Evolutionary conservation across 1,139 yeast genomes (phyloP).

Genomic region (Ogataea hybrid): DNA sequence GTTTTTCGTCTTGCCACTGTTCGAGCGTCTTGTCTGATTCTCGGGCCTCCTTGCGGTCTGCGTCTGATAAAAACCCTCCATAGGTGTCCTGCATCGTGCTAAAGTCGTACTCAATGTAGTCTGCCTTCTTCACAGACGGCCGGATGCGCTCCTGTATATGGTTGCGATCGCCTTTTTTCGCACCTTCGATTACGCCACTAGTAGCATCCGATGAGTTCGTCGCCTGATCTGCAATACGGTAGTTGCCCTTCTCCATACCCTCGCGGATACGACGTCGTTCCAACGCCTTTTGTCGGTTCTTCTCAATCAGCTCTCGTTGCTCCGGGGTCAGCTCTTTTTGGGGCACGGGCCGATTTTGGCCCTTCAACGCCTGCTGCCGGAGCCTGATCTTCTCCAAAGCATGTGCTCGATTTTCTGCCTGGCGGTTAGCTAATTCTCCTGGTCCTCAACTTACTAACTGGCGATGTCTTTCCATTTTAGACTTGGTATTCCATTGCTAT

Average conservation of each 20-base stretch:
- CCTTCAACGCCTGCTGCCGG: slow-evolving; percentile 34
- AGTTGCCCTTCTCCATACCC: not conserved
- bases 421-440: not conserved
- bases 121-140: slow-evolving; percentile 53
- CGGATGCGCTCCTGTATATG: slow-evolving; percentile 21
- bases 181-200: not conserved
- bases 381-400: slow-evolving; percentile 58
- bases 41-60: slow-evolving; percentile 29
- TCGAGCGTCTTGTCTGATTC: slow-evolving; percentile 49
- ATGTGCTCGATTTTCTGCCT: slow-evolving; percentile 58
- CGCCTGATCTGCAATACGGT: not conserved
- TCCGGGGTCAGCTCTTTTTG: slow-evolving; percentile 43
- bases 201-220: not conserved
- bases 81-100: slow-evolving; percentile 83
- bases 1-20: slow-evolving; percentile 74
- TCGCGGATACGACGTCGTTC: slow-evolving; percentile 44
- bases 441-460: slow-evolving; percentile 9
- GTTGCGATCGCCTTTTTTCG: slow-evolving; percentile 26
- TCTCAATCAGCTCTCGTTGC: slow-evolving; percentile 51
- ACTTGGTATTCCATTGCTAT: not conserved
- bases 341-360: not conserved
- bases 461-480: slow-evolving; percentile 15
- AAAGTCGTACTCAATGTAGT: slow-evolving; percentile 90
- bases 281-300: slow-evolving; percentile 57
- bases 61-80: slow-evolving; percentile 77